Evolutionary conservation across 2,329 filamentous ascomycete genomes (phyloP).

Genomic region (Botrytis fragariae): DNA sequence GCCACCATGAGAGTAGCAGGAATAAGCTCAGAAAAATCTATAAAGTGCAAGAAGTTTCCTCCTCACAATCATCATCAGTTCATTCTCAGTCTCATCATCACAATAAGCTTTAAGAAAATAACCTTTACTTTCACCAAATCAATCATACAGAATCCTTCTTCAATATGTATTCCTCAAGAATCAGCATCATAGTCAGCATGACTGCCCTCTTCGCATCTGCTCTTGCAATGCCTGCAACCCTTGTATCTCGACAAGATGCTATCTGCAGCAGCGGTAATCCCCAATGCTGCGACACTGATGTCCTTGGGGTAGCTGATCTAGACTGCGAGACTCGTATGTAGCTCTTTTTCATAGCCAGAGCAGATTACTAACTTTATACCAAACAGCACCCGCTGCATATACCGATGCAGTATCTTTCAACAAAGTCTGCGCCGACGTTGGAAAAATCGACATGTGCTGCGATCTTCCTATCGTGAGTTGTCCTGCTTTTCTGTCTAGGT

Average conservation of each 20-base stretch:
- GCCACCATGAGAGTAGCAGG: background rate
- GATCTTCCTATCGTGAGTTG: slow-evolving; percentile 46
- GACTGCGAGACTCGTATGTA: slow-evolving; percentile 55
- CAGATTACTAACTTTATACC: background rate
- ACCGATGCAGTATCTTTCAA: slow-evolving; percentile 44
- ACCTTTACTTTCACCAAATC: background rate
- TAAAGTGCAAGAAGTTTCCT: background rate
- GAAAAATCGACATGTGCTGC: slow-evolving; percentile 51
- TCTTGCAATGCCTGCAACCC: slow-evolving; percentile 33
- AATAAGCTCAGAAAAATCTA: background rate
- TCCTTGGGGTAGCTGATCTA: slow-evolving; percentile 56
- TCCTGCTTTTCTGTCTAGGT: background rate
- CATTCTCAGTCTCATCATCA: background rate
- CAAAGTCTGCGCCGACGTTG: slow-evolving; percentile 30
- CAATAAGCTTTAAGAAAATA: background rate
- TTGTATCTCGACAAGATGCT: background rate
- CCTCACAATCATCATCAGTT: background rate
- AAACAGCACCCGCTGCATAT: slow-evolving; percentile 40
- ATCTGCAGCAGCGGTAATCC: slow-evolving; percentile 36
- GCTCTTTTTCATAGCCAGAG: background rate
- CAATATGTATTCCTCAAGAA: slow-evolving; percentile 25
- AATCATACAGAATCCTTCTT: slow-evolving; percentile 1
- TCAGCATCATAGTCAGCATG: slow-evolving; percentile 15
- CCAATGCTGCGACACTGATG: slow-evolving; percentile 61
- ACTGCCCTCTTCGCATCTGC: slow-evolving; percentile 33